Conservation (phyloP, 2,329 filamentous ascomycete species). For the Pseudocercospora crystallina region DNA sequence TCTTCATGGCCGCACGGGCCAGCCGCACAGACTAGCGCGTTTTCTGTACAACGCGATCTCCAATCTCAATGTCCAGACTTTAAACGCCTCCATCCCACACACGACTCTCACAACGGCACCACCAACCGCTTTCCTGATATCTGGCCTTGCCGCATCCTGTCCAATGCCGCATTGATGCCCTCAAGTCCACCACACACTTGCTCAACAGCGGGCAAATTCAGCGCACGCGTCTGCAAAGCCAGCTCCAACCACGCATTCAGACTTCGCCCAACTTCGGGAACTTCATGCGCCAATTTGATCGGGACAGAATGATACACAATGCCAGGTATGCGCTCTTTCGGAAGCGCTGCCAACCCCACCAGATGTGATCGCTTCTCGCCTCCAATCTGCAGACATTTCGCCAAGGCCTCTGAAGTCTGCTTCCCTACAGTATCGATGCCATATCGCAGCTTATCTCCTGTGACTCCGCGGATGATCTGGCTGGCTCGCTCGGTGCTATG, state of each 20-base stretch:
- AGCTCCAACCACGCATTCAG: constrained; percentile 21
- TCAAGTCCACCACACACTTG: constrained; percentile 16
- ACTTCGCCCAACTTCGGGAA: constrained; percentile 14
- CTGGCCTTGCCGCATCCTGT: constrained; percentile 18
- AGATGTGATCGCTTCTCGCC: constrained; percentile 45
- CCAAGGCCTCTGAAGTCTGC: constrained; percentile 16
- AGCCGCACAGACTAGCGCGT: no score
- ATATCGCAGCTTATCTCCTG: constrained; percentile 13
- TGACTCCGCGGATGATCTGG: constrained; percentile 18
- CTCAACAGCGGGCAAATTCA: constrained; percentile 15
- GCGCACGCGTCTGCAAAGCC: constrained; percentile 8
- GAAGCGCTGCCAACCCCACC: constrained; percentile 65
- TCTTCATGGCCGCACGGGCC: no score
- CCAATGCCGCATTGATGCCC: constrained; percentile 20
- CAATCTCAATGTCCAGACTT: no score
- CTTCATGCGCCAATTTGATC: constrained; percentile 70
- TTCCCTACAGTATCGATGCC: constrained; percentile 25
- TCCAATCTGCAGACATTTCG: constrained; percentile 9
- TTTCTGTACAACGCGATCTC: no score
- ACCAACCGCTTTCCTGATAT: constrained; percentile 23
- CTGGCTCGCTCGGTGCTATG: constrained; percentile 16
- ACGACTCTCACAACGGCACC: constrained; percentile 13
- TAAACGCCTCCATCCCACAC: no score
- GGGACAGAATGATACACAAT: constrained; percentile 64
- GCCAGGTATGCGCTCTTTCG: constrained; percentile 52